A percentile compares a stretch with the other conserved stretches of the same genome.
Evolutionary conservation across 2,329 filamentous ascomycete genomes (phyloP).

Genomic region (Sarocladium strictum): DNA sequence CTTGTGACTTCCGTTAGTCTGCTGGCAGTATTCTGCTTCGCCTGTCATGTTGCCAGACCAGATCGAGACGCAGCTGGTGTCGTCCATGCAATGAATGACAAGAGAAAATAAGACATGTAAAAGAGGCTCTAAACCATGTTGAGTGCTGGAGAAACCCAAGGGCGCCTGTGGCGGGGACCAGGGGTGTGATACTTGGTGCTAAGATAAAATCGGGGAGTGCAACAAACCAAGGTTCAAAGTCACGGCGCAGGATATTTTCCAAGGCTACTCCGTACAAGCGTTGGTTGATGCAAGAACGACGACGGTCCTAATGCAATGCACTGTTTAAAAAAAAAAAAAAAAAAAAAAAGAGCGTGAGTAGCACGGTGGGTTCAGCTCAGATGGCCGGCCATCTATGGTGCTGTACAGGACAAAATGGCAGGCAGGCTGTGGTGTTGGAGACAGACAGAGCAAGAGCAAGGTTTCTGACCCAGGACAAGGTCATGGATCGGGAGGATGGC

Average conservation of each 20-base stretch:
- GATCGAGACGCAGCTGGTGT: background rate
- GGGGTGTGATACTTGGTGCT: conserved; percentile 5
- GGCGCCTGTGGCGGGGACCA: background rate
- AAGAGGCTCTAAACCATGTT: conserved; percentile 7
- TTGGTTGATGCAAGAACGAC: background rate
- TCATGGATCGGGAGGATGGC: background rate
- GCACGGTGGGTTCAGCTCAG: background rate
- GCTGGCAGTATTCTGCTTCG: too few species aligned
- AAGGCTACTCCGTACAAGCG: too few species aligned
- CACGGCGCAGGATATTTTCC: too few species aligned
- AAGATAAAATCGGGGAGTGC: background rate
- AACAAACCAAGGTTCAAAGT: background rate
- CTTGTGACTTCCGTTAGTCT: background rate
- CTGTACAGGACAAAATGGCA: too few species aligned
- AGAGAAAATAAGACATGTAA: background rate
- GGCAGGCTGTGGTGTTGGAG: too few species aligned
- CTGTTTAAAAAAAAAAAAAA: background rate
- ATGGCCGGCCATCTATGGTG: too few species aligned
- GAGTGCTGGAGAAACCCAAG: conserved; percentile 6
- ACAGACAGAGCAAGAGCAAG: background rate
- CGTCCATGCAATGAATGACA: background rate
- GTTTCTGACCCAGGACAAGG: background rate
- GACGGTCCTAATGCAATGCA: background rate
- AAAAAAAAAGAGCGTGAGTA: background rate
- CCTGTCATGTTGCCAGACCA: too few species aligned